Evolutionary conservation across 1,284 basidiomycete genomes (phyloP), one percentile per base, ranked within the genome.

Genomic region (Sanghuangporus weigelae): DNA sequence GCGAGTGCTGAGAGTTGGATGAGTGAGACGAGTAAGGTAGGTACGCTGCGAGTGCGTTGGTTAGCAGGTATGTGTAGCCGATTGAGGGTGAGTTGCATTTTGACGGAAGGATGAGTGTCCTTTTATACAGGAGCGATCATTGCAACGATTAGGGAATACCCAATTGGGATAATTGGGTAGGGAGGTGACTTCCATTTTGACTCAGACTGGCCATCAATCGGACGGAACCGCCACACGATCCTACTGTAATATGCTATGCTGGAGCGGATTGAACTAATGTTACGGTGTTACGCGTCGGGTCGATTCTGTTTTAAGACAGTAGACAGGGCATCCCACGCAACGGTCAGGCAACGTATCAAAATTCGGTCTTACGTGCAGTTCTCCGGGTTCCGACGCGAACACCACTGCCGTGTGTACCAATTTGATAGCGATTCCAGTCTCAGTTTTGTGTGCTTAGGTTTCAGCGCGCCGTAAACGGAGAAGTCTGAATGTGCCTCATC

Each of bases 391-490:
- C 59, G 63, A 64, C 31, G 16, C 38, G 23, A 23, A 44, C 49
- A 46, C 60, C 55, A 57, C 62, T 62, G 38, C 64, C 50, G 54
- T 60, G 14, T 40, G 51, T 57, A 38, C 64, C 35, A 59, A 38
- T 31, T 50, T 65, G 64, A 62, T 61, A 60, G 63, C 63, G 39
- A 64, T 60, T 57, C 44, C 19, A 23, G 39, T 57, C 56, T 40
- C 35, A 44, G n/a, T 36, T 46, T 16, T 23, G 26, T 36, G 23
- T 64, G 63, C 60, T 65, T 62, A 65, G 64, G 63, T 65, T 65
- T 65, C 64, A 65, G 31, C 51, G 60, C 64, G 64, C 60, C 60
- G 54, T 8, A 65, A 65, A 65, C 64, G 64, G 64, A 65, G 54
- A 40, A 26, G 50, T n/a, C 6, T 56, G 19, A 14, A 7, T 21